phyloP scores from a whole-genome alignment of 148 eudicot genomes.

The Agrostemma githago region DNA sequence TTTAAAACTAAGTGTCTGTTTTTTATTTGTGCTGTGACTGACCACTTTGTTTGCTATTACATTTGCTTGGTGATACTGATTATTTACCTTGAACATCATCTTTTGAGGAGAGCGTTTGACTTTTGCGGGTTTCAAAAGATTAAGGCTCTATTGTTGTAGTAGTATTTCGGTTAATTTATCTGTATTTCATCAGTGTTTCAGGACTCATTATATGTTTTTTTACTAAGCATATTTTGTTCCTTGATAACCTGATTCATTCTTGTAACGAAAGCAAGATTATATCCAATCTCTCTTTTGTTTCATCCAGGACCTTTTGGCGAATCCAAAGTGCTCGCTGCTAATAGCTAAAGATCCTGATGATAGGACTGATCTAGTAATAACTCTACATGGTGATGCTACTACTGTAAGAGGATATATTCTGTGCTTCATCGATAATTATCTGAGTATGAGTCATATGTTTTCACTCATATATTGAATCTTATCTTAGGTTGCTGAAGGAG shows the following conservation, averaged over 20 bases:
- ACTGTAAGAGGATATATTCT: constrained; percentile 46
- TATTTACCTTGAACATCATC: not conserved
- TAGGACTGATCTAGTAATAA: constrained; percentile 82
- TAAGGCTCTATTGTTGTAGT: too few species aligned
- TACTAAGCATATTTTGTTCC: not conserved
- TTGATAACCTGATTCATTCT: not conserved
- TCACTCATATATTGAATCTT: constrained; percentile 5
- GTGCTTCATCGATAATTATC: constrained; percentile 3
- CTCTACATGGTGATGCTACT: constrained; percentile 85
- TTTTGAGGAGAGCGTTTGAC: not conserved
- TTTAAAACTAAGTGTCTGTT: not conserved
- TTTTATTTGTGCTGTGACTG: not conserved
- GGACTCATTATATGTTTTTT: not conserved
- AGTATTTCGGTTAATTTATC: not conserved
- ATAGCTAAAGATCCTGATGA: constrained; percentile 94
- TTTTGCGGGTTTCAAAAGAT: too few species aligned
- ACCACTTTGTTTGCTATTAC: not conserved
- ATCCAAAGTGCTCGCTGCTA: constrained; percentile 84
- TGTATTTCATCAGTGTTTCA: not conserved
- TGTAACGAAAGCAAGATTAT: not conserved
- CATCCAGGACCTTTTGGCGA: constrained; percentile 78
- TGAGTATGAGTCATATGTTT: not conserved
- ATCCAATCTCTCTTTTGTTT: constrained; percentile 11
- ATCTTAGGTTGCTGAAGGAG: constrained; percentile 55
- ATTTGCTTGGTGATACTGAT: not conserved